These are phyloP conservation scores for Clarkia xantiana DNA, from an alignment of 345 rosid species.

Conservation along the genomic window DNA sequence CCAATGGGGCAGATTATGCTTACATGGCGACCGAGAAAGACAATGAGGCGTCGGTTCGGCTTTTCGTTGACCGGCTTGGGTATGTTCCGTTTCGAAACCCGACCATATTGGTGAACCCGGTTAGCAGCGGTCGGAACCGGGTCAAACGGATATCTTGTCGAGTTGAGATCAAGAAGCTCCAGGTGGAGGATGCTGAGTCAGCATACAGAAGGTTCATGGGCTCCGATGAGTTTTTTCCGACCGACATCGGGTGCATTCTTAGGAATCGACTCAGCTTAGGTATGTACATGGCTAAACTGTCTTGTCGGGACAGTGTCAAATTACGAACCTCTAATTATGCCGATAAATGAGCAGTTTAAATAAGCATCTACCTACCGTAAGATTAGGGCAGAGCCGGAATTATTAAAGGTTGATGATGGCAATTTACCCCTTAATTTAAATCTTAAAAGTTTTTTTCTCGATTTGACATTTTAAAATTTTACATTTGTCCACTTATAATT, in stretches of 20 bases:
- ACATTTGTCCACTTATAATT: too few species aligned
- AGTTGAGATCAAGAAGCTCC: conserved; percentile 30
- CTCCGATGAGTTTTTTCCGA: conserved; percentile 52
- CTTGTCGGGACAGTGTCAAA: too few species aligned
- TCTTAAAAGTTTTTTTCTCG: too few species aligned
- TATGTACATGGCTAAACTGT: too few species aligned
- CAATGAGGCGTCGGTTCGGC: conserved; percentile 47
- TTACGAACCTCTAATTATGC: too few species aligned
- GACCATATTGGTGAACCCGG: conserved; percentile 56
- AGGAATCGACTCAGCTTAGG: conserved; percentile 55
- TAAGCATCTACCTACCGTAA: too few species aligned
- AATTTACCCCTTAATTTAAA: too few species aligned
- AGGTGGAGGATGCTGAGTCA: conserved; percentile 38
- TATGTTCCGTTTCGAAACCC: conserved; percentile 46
- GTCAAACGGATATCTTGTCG: conserved; percentile 16
- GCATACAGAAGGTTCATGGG: conserved; percentile 35
- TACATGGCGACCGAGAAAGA: conserved; percentile 76
- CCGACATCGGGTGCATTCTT: conserved; percentile 42
- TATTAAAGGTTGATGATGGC: too few species aligned
- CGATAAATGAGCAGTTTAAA: too few species aligned
- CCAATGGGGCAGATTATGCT: conserved; percentile 38
- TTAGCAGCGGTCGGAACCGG: conserved; percentile 13
- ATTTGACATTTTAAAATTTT: too few species aligned
- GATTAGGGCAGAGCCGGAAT: too few species aligned
- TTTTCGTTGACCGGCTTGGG: conserved; percentile 36